These are phyloP conservation scores for Silene latifolia DNA, from an alignment of 148 eudicot genomes.

Conservation along the genomic window DNA sequence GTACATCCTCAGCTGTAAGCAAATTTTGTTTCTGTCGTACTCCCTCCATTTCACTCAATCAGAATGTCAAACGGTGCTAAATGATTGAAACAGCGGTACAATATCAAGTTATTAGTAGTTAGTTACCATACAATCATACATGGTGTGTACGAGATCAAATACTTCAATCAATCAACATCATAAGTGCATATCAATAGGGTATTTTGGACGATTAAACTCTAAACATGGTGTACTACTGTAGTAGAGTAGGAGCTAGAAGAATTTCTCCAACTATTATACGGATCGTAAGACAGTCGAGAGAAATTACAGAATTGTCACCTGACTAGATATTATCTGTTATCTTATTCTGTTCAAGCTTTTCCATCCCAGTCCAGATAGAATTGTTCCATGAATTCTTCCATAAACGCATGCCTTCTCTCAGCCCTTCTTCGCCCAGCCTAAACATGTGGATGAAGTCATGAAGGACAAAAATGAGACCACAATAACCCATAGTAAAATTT, in stretches of 20 bases:
- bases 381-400: conserved; percentile 82
- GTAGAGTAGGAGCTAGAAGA: conserved; percentile 2
- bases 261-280: neutral
- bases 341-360: conserved; percentile 41
- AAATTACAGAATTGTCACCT: conserved; percentile 3
- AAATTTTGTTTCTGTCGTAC: too few relatives aligned
- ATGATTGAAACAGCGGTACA: neutral
- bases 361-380: conserved; percentile 90
- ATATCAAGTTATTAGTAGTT: neutral
- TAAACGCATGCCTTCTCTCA: conserved; percentile 83
- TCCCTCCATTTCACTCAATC: too few relatives aligned
- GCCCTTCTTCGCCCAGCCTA: conserved; percentile 91
- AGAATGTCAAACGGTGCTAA: neutral
- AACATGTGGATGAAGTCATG: neutral
- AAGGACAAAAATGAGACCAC: neutral
- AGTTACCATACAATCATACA: neutral
- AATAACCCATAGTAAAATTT: neutral
- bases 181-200: too few relatives aligned
- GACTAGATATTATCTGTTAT: conserved; percentile 2
- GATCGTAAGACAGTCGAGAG: neutral
- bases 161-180: too few relatives aligned
- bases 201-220: too few relatives aligned
- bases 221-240: too few relatives aligned
- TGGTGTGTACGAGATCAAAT: neutral
- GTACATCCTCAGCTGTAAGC: too few relatives aligned